Percentiles rank a stretch among this genome's conserved stretches.
Conservation (phyloP, 1,284 basidiomycete species). For the Termitomyces sp. region DNA sequence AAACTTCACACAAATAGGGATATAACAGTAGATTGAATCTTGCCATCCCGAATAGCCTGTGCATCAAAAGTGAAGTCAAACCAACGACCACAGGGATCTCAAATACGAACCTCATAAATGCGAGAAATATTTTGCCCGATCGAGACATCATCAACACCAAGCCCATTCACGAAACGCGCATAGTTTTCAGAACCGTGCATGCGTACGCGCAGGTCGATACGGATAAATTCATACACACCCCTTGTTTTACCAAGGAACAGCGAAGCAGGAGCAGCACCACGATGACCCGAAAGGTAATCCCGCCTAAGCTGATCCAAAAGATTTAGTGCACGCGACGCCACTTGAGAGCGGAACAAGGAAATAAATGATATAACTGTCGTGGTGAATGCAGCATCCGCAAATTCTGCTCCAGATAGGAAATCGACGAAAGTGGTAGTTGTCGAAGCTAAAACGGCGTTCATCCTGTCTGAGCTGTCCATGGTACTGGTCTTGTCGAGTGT, state of each 20-base stretch:
- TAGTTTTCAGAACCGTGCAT: conserved; percentile 76
- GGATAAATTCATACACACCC: conserved; percentile 66
- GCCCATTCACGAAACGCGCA: conserved; percentile 46
- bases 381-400: conserved; percentile 17
- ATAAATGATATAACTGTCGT: conserved; percentile 33
- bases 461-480: conserved; percentile 70
- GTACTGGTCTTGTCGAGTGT: conserved; percentile 62
- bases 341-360: conserved; percentile 44
- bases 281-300: conserved; percentile 49
- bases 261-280: conserved; percentile 55
- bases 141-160: conserved; percentile 53
- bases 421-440: conserved; percentile 57
- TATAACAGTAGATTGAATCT: conserved; percentile 54
- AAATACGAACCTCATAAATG: conserved; percentile 54
- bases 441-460: conserved; percentile 57
- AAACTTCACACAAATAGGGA: conserved; percentile 35
- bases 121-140: conserved; percentile 64
- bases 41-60: conserved; percentile 58
- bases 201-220: conserved; percentile 56
- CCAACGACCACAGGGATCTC: neutral
- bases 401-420: conserved; percentile 33
- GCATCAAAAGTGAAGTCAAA: neutral
- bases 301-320: conserved; percentile 46
- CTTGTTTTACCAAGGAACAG: conserved; percentile 58
- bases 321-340: conserved; percentile 40